phyloP scores from a whole-genome alignment of 495 filamentous ascomycete genomes.

The Umbilicaria muhlenbergii region DNA sequence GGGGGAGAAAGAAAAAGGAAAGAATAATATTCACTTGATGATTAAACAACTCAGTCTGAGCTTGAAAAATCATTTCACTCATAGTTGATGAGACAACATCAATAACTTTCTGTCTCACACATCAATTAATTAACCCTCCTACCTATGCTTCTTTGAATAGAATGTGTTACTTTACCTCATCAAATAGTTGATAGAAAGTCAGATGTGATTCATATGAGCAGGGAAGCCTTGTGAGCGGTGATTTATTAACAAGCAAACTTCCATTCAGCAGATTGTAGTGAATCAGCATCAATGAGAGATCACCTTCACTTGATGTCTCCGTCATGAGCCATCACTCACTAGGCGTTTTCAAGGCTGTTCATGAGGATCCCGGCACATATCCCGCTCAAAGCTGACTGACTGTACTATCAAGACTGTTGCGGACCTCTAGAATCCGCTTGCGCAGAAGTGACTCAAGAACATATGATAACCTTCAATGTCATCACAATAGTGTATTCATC shows the following conservation, averaged over 20 bases:
- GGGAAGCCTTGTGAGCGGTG: slow-evolving; percentile 34
- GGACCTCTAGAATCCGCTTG: slow-evolving; percentile 5
- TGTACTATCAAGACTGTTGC: slow-evolving; percentile 20
- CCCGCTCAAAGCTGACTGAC: slow-evolving; percentile 22
- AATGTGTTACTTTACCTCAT: slow-evolving; percentile 16
- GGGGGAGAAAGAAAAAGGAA: not conserved
- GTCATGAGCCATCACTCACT: slow-evolving; percentile 20
- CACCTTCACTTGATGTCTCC: not conserved
- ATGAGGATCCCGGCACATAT: slow-evolving; percentile 16
- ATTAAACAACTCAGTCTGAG: slow-evolving; percentile 13
- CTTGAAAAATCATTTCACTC: slow-evolving; percentile 29
- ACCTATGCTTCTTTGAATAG: not conserved
- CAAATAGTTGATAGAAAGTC: slow-evolving; percentile 26
- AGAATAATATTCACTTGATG: slow-evolving; percentile 17
- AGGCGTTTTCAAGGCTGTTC: slow-evolving; percentile 8
- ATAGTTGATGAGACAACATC: slow-evolving; percentile 27
- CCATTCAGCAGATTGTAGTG: slow-evolving; percentile 40
- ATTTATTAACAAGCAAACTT: slow-evolving; percentile 38
- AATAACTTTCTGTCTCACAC: slow-evolving; percentile 6
- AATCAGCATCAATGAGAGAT: slow-evolving; percentile 12
- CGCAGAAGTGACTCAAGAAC: slow-evolving; percentile 7
- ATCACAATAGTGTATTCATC: slow-evolving; percentile 12
- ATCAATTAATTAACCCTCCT: not conserved
- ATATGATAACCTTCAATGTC: slow-evolving; percentile 17
- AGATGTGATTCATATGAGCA: slow-evolving; percentile 27